A percentile compares a stretch with the other conserved stretches of the same genome.
Conservation (phyloP, 2,329 filamentous ascomycete genomes). For the Thelonectria blattea region DNA sequence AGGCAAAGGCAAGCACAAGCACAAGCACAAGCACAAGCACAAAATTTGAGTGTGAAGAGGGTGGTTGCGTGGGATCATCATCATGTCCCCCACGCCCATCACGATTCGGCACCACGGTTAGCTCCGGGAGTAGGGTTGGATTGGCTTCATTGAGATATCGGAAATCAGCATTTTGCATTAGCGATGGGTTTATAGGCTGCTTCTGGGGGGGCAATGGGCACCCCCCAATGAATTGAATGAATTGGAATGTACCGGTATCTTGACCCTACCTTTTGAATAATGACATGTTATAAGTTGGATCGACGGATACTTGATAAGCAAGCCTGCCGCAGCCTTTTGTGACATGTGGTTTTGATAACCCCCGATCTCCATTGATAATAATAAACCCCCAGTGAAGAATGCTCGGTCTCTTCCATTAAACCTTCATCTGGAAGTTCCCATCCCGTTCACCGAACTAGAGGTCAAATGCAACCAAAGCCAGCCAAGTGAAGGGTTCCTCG, state of each 20-base stretch:
- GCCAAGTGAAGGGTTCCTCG: slow-evolving; percentile 4
- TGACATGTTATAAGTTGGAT: background rate
- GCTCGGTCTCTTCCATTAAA: background rate
- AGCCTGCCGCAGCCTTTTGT: too few species aligned
- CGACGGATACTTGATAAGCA: too few species aligned
- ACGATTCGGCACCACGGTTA: slow-evolving; percentile 8
- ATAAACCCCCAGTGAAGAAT: too few species aligned
- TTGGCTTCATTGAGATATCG: slow-evolving; percentile 23
- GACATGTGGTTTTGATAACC: too few species aligned
- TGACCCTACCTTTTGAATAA: background rate
- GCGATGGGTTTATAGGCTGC: slow-evolving; percentile 29
- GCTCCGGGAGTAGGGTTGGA: slow-evolving; percentile 21
- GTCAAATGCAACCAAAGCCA: background rate
- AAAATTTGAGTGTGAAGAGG: background rate
- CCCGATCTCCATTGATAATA: too few species aligned
- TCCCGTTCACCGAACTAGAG: background rate
- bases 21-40: too few species aligned
- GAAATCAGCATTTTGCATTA: slow-evolving; percentile 33
- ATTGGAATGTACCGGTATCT: too few species aligned
- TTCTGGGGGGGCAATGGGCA: slow-evolving; percentile 19
- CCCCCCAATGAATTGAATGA: slow-evolving; percentile 32
- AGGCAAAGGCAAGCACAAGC: background rate
- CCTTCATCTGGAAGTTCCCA: background rate
- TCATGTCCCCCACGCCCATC: slow-evolving; percentile 5
- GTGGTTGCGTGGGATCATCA: slow-evolving; percentile 5